These are phyloP conservation scores for Solanum bulbocastanum DNA, from an alignment of 257 asterid species.

Conservation along the genomic window DNA sequence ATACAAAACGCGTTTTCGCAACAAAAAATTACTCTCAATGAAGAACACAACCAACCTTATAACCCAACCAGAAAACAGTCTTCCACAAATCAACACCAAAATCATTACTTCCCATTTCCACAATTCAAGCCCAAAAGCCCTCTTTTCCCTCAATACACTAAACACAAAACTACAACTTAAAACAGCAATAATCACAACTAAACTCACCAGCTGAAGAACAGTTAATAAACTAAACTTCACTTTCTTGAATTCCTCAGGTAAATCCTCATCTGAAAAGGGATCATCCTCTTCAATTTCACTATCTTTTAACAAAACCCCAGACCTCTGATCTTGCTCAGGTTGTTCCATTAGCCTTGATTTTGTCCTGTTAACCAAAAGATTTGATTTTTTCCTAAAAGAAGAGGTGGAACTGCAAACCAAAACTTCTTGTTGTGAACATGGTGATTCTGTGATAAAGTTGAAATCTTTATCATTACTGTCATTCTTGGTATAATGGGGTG, in stretches of 20 bases:
- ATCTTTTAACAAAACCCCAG: constrained; percentile 38
- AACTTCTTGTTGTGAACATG: constrained; percentile 36
- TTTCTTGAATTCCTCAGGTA: constrained; percentile 63
- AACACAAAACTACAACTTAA: constrained; percentile 42
- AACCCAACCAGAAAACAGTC: constrained; percentile 75
- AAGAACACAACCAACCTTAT: constrained; percentile 52
- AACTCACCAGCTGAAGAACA: constrained; percentile 44
- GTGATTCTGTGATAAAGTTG: constrained; percentile 31
- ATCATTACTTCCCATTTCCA: constrained; percentile 90
- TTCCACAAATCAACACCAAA: constrained; percentile 68
- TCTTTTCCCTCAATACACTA: constrained; percentile 7
- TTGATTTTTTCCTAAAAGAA: constrained; percentile 47
- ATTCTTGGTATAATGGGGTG: background rate
- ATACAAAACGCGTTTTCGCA: constrained; percentile 65
- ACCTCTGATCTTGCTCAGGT: constrained; percentile 33
- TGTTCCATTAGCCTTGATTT: constrained; percentile 61
- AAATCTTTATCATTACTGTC: constrained; percentile 14
- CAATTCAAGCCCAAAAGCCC: constrained; percentile 26
- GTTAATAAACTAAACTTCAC: constrained; percentile 45
- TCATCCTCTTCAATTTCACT: constrained; percentile 76
- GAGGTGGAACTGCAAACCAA: constrained; percentile 41
- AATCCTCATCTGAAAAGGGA: constrained; percentile 69
- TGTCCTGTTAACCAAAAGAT: constrained; percentile 28
- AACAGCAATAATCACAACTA: constrained; percentile 42
- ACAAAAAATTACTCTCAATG: constrained; percentile 52